Conservation (phyloP, 23 red algal genomes). For the Agarophyton chilense region DNA sequence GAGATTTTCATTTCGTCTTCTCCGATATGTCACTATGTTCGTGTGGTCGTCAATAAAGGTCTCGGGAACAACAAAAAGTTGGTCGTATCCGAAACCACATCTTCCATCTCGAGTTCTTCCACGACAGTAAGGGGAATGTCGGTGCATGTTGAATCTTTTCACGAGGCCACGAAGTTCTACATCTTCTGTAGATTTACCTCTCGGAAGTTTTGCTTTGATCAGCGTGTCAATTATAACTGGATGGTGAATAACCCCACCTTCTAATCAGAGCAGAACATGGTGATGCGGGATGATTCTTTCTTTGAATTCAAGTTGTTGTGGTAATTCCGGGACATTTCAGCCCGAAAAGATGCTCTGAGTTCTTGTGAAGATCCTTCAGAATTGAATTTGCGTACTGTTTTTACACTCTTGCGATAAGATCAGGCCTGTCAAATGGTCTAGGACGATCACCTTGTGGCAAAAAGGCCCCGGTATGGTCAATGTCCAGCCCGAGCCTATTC, state of each 20-base stretch:
- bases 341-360: not conserved
- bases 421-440: not conserved
- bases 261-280: not conserved
- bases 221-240: not conserved
- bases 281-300: not conserved
- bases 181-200: too few relatives aligned
- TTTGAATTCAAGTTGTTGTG: not conserved
- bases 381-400: slow-evolving; percentile 8
- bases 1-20: not conserved
- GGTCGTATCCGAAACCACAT: not conserved
- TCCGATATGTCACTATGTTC: not conserved
- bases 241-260: not conserved
- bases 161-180: too few relatives aligned
- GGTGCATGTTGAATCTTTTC: not conserved
- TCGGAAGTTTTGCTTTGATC: not conserved
- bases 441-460: too few relatives aligned
- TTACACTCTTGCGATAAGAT: not conserved
- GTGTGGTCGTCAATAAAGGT: not conserved
- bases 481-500: too few relatives aligned
- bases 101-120: not conserved
- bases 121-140: not conserved
- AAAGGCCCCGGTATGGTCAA: too few relatives aligned
- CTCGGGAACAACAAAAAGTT: not conserved
- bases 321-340: not conserved
- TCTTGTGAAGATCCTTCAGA: not conserved